Conservation (phyloP, 345 rosid species). For the Linum lewisii region DNA sequence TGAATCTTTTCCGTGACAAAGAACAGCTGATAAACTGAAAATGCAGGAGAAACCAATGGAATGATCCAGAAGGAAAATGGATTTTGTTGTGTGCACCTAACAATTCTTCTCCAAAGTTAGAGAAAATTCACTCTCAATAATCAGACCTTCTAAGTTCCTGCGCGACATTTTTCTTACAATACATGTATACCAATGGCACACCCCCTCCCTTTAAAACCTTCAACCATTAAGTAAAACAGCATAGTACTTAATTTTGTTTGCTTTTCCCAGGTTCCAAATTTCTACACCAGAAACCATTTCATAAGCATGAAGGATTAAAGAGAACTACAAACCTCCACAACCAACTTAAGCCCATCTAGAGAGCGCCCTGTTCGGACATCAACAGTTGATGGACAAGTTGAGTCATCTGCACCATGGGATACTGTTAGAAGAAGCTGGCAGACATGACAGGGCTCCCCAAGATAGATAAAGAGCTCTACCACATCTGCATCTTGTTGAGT, state of each 20-base stretch:
- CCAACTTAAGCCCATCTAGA: constrained; percentile 71
- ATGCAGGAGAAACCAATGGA: no score
- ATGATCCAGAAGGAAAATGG: no score
- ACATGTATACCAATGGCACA: no score
- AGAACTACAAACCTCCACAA: constrained; percentile 64
- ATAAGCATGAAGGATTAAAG: background rate
- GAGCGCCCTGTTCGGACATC: constrained; percentile 81
- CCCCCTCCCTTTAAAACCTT: no score
- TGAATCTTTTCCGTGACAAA: no score
- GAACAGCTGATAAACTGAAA: no score
- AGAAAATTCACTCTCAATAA: no score
- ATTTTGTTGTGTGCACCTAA: no score
- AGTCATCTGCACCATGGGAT: constrained; percentile 91
- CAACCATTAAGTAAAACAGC: no score
- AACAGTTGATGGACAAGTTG: constrained; percentile 70
- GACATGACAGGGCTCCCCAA: constrained; percentile 92
- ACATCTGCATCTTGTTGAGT: constrained; percentile 78
- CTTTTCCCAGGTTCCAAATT: background rate
- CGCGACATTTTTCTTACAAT: no score
- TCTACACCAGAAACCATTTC: background rate
- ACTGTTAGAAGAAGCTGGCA: constrained; percentile 84
- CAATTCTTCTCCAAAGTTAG: no score
- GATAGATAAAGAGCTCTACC: constrained; percentile 79
- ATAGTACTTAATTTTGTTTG: background rate
- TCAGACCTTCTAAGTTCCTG: no score